Conservation (phyloP, 2,329 filamentous ascomycete species). For the Taxawa tesnikishii region DNA sequence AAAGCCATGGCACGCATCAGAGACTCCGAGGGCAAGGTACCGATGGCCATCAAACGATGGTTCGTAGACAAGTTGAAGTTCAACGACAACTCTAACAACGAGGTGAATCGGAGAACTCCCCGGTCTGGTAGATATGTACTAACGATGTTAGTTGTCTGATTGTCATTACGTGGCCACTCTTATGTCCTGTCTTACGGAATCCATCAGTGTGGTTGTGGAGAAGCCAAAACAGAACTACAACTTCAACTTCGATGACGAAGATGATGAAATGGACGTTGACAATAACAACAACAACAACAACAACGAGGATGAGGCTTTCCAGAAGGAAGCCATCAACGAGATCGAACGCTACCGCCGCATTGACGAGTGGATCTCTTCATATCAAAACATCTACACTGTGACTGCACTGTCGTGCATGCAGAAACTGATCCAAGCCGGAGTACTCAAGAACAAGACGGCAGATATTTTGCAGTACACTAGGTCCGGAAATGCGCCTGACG, state of each 20-base stretch:
- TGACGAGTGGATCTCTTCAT: constrained; percentile 56
- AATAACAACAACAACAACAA: constrained; percentile 8
- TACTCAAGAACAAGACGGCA: constrained; percentile 38
- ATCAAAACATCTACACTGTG: constrained; percentile 50
- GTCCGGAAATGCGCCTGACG: constrained; percentile 45
- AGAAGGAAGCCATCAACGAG: constrained; percentile 45
- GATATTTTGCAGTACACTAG: constrained; percentile 52
- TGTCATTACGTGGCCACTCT: constrained; percentile 77
- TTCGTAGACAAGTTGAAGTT: constrained; percentile 80
- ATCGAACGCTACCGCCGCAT: constrained; percentile 52
- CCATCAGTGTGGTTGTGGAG: constrained; percentile 30
- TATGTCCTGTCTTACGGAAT: constrained; percentile 50
- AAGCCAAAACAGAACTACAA: constrained; percentile 14
- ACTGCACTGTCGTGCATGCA: constrained; percentile 49
- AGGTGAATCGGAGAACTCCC: constrained; percentile 21
- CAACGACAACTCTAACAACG: constrained; percentile 89
- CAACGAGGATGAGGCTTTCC: constrained; percentile 39
- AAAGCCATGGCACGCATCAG: constrained; percentile 68
- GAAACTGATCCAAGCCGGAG: constrained; percentile 40
- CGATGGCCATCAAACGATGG: constrained; percentile 66
- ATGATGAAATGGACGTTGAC: constrained; percentile 32
- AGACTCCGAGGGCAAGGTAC: constrained; percentile 63
- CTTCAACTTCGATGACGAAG: constrained; percentile 29
- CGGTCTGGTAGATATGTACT: constrained; percentile 1
- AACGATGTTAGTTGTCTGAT: constrained; percentile 55